Percentiles rank a stretch among this genome's conserved stretches.
phyloP scores from a whole-genome alignment of 495 filamentous ascomycete species.

The Lepraria neglecta region DNA sequence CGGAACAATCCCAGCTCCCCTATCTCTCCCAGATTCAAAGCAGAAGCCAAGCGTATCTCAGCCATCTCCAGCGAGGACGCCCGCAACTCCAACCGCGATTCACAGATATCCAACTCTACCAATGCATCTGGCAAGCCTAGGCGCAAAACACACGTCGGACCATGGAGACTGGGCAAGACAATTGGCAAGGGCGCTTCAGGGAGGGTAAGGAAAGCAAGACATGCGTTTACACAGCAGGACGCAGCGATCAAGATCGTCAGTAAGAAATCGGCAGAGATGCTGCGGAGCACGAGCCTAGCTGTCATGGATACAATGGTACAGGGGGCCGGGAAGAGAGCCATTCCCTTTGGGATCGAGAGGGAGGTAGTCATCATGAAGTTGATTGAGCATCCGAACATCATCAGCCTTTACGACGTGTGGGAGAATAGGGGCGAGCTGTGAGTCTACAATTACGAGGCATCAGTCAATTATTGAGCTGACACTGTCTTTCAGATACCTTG shows the following conservation, averaged over 20 bases:
- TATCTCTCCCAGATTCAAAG: conserved; percentile 25
- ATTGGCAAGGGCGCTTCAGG: conserved; percentile 81
- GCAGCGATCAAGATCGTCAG: conserved; percentile 93
- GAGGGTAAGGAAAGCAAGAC: conserved; percentile 72
- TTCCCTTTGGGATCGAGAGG: conserved; percentile 81
- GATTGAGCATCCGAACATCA: conserved; percentile 87
- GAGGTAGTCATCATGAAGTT: conserved; percentile 96
- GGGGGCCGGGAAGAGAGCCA: conserved; percentile 51
- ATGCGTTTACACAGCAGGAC: conserved; percentile 55
- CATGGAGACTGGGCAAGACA: conserved; percentile 84
- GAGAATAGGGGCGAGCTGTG: conserved; percentile 91
- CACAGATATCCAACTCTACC: conserved; percentile 66
- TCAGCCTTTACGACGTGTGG: conserved; percentile 90
- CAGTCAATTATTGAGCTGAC: conserved; percentile 10
- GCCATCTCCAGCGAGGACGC: conserved; percentile 47
- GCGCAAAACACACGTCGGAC: conserved; percentile 73
- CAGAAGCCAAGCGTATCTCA: conserved; percentile 50
- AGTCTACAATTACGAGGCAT: conserved; percentile 31
- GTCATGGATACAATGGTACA: conserved; percentile 54
- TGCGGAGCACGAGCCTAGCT: conserved; percentile 69
- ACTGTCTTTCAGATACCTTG: conserved; percentile 63
- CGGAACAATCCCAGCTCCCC: conserved; percentile 26
- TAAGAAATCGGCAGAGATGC: conserved; percentile 62
- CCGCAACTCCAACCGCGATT: conserved; percentile 57
- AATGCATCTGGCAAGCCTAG: conserved; percentile 52